phyloP scores from a whole-genome alignment of 1,284 basidiomycete species.

The Coniferiporia sulphurascens region DNA sequence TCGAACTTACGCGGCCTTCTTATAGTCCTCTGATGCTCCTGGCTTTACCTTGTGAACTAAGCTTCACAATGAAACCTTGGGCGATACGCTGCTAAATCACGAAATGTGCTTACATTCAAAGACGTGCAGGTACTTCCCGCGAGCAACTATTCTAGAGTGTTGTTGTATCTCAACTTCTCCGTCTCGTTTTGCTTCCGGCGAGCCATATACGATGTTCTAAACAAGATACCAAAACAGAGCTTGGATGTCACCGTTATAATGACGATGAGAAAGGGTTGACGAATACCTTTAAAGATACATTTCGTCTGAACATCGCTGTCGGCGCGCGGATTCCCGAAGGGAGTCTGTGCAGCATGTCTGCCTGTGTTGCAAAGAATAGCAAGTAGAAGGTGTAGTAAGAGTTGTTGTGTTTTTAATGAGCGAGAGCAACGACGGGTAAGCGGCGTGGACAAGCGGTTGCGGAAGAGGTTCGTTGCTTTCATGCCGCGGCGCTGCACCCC shows the following conservation, averaged over 20 bases:
- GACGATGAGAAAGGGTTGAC: background rate
- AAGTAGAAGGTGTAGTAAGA: background rate
- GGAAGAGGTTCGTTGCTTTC: too few relatives aligned
- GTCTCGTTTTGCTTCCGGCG: conserved; percentile 77
- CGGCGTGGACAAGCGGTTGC: background rate
- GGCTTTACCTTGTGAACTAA: conserved; percentile 83
- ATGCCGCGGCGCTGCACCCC: too few relatives aligned
- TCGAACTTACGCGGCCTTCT: conserved; percentile 73
- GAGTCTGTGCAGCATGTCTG: conserved; percentile 2
- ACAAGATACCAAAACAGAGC: conserved; percentile 19
- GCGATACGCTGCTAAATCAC: background rate
- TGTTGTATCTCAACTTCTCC: conserved; percentile 73
- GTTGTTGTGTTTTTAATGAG: background rate
- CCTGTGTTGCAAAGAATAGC: background rate
- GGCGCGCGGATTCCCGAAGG: background rate
- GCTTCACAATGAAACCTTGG: background rate
- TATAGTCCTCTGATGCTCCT: conserved; percentile 74
- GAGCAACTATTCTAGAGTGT: conserved; percentile 79
- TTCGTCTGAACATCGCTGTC: conserved; percentile 5
- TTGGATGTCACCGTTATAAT: background rate
- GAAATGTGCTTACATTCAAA: conserved; percentile 65
- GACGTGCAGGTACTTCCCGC: conserved; percentile 85
- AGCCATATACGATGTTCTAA: conserved; percentile 65
- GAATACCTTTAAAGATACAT: conserved; percentile 12
- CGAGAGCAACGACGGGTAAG: background rate